Base-by-base conservation (phyloP, 345 rosid species). In the Eutrema japonicum region DNA sequence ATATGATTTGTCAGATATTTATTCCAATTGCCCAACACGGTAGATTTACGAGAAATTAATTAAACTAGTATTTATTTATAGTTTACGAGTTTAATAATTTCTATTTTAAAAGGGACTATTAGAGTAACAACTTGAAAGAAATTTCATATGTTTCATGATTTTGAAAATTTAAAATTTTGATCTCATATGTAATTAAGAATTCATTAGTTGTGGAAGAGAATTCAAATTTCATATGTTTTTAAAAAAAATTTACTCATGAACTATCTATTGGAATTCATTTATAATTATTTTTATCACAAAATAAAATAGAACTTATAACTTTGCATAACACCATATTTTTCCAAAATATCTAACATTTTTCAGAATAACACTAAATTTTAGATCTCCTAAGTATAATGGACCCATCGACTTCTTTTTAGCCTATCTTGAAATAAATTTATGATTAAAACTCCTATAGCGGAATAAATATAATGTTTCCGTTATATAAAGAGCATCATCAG, bases 401-500 rank as follows among this genome's bases (percentile, higher is more conserved):
- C 74, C 78, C 78, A 68, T 75, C 57, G 8, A 68, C 68, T 60
- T 60, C 64, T 60, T 75, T 74, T 13, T 40, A 3, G 3, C 51
- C 38, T 22, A 58, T n/a, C 12, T 45, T 47, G 57, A 53, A n/a
- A 48, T 57, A 48, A 65, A 36, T 46, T 3, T 9, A 26, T 10
- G 10, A 61, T 66, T 41, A 65, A 0, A 49, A 67, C 54, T 63
- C 52, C 58, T 8, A 46, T 55, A 6, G 64, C 5, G 35, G 29
- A 70, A 70, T 77, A 56, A 49, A 69, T 69, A 62, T 16, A 47
- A 50, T 71, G 55, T 50, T 58, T 64, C 76, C 72, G 63, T 77
- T 58, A 64, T 64, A 77, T 33, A 77, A 71, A 77, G 75, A 65
- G 56, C 36, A 64, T 57, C 72, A 65, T 64, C 71, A 64, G 71